Evolutionary conservation across 495 filamentous ascomycete genomes (phyloP).

Genomic region (Penicillium turbatum): DNA sequence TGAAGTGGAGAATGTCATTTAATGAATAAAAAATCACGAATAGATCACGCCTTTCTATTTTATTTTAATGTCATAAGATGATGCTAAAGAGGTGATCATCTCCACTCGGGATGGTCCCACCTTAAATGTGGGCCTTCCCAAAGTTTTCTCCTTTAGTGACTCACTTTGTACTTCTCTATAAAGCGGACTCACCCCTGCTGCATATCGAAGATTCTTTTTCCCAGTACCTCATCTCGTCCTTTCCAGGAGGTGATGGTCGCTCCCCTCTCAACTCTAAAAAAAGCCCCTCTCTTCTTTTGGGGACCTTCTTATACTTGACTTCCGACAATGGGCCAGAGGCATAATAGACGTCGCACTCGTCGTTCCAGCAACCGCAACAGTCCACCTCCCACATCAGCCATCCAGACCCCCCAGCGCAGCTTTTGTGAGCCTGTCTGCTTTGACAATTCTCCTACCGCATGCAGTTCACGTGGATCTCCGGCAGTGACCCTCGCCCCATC

Average conservation of each 20-base stretch:
- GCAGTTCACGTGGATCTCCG: constrained; percentile 19
- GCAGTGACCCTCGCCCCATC: constrained; percentile 32
- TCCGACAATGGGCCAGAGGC: constrained; percentile 44
- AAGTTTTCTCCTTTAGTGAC: constrained; percentile 18
- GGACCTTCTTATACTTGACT: background rate
- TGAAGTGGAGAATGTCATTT: constrained; percentile 9
- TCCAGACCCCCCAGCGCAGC: constrained; percentile 11
- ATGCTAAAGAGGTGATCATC: constrained; percentile 13
- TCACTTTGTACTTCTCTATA: constrained; percentile 17
- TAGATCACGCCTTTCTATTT: constrained; percentile 21
- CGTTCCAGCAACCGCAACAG: constrained; percentile 35
- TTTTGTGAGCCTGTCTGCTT: constrained; percentile 5
- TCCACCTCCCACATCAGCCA: constrained; percentile 6
- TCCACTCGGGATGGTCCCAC: constrained; percentile 14
- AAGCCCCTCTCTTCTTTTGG: constrained; percentile 12
- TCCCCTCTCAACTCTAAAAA: constrained; percentile 25
- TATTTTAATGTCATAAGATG: constrained; percentile 21
- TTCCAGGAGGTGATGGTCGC: constrained; percentile 44
- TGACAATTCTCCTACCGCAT: constrained; percentile 16
- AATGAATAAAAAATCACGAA: background rate
- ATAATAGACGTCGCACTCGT: constrained; percentile 47
- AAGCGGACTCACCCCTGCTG: constrained; percentile 14
- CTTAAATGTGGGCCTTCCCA: constrained; percentile 12
- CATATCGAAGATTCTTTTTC: constrained; percentile 16
- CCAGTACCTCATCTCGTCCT: constrained; percentile 43